A percentile compares a stretch with the other conserved stretches of the same genome.
phyloP scores from a whole-genome alignment of 2,329 filamentous ascomycete genomes.

The Fusarium sterilihyphosum region DNA sequence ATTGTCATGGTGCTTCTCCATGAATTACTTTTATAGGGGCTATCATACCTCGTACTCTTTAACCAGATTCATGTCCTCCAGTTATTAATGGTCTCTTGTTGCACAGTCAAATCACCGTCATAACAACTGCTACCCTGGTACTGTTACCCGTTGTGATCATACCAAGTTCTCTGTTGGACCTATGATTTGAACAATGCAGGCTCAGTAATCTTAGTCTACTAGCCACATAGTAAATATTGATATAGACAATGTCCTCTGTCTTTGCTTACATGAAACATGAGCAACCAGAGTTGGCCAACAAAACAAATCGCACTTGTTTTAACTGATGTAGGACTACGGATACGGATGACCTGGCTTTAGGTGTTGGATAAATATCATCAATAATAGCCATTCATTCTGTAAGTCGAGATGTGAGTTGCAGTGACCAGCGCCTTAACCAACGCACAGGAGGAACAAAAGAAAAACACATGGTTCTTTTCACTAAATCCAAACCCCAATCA shows the following conservation, averaged over 20 bases:
- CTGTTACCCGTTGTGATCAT: neutral
- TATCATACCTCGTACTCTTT: neutral
- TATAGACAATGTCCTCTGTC: neutral
- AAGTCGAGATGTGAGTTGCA: neutral
- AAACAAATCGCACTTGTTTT: neutral
- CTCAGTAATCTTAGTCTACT: neutral
- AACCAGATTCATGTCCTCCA: neutral
- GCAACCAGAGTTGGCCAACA: neutral
- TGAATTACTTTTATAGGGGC: neutral
- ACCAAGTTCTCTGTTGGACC: neutral
- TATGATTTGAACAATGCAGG: neutral
- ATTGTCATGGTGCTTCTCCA: neutral
- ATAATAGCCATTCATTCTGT: neutral
- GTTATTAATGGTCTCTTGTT: neutral
- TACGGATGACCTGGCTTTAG: neutral
- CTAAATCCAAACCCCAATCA: neutral
- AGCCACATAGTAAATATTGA: neutral
- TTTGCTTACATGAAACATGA: neutral
- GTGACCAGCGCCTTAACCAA: neutral
- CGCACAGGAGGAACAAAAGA: neutral
- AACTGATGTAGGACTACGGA: neutral
- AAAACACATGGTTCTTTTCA: neutral
- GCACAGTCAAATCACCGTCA: neutral
- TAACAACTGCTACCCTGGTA: neutral
- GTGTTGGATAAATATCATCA: neutral